These are phyloP conservation scores for Angomonas ambiguus DNA, from an alignment of 208 protist genomes.

Conservation along the genomic window DNA sequence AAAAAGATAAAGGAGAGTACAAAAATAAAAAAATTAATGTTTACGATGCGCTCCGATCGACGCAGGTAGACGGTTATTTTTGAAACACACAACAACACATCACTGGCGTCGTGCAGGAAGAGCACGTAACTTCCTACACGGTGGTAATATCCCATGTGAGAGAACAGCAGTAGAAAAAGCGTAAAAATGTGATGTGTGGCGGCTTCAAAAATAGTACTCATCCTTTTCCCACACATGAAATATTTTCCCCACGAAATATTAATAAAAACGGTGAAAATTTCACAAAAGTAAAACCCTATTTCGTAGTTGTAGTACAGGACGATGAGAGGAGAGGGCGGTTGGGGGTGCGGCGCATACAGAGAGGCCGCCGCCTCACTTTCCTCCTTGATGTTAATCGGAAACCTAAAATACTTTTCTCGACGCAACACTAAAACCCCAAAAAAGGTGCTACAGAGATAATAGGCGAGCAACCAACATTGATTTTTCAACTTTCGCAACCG, in stretches of 20 bases:
- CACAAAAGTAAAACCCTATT: constrained; percentile 37
- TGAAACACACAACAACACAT: constrained; percentile 30
- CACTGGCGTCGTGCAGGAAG: constrained; percentile 40
- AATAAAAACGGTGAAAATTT: constrained; percentile 20
- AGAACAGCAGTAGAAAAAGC: constrained; percentile 24
- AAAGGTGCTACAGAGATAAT: background rate
- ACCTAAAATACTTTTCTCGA: background rate
- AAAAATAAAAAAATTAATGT: constrained; percentile 28
- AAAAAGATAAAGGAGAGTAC: constrained; percentile 32
- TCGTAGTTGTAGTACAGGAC: constrained; percentile 37
- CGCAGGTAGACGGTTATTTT: constrained; percentile 34
- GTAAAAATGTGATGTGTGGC: constrained; percentile 40
- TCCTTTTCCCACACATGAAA: background rate
- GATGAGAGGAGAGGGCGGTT: constrained; percentile 10
- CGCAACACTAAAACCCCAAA: constrained; percentile 2
- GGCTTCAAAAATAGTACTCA: constrained; percentile 16
- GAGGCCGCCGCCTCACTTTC: background rate
- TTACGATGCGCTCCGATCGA: constrained; percentile 12
- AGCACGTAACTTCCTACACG: constrained; percentile 34
- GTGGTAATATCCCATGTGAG: constrained; percentile 30
- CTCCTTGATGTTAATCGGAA: background rate
- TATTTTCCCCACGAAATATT: constrained; percentile 27
- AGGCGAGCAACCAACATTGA: constrained; percentile 2
- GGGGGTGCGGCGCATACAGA: constrained; percentile 14
- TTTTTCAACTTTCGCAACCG: constrained; percentile 4